Percentiles rank a stretch among this genome's conserved stretches.
phyloP scores from a whole-genome alignment of 202 grass and related monocot species.

The Setaria viridis region DNA sequence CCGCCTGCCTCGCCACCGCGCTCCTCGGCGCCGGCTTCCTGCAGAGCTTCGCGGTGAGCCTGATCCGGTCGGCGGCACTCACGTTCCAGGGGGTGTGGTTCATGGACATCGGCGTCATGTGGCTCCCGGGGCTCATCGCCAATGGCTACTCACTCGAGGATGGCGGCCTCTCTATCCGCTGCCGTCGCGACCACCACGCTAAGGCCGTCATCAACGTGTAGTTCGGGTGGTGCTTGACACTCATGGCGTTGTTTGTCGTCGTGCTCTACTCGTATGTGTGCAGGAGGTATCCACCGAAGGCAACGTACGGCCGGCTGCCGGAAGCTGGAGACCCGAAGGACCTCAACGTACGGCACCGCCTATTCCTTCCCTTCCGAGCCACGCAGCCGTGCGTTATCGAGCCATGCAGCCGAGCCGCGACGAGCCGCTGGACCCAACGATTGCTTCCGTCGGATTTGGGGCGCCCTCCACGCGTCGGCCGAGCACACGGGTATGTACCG shows the following conservation, averaged over 20 bases:
- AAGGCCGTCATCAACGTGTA: slow-evolving; percentile 62
- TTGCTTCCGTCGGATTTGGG: too few species aligned
- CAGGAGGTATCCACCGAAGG: slow-evolving; percentile 39
- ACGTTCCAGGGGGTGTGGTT: slow-evolving; percentile 66
- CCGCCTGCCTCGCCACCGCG: slow-evolving; percentile 49
- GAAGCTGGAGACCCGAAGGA: not conserved
- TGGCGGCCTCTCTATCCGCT: slow-evolving; percentile 53
- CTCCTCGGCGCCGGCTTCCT: slow-evolving; percentile 48
- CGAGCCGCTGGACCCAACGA: too few species aligned
- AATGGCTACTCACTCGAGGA: slow-evolving; percentile 59
- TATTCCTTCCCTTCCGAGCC: too few species aligned
- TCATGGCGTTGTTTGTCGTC: slow-evolving; percentile 49
- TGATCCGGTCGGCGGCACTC: slow-evolving; percentile 55
- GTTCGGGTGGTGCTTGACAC: slow-evolving; percentile 59
- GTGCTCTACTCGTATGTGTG: slow-evolving; percentile 47
- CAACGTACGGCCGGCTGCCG: slow-evolving; percentile 43
- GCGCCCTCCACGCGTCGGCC: too few species aligned
- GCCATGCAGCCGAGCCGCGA: too few species aligned
- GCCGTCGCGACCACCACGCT: slow-evolving; percentile 45
- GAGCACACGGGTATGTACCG: too few species aligned
- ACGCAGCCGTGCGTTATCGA: too few species aligned
- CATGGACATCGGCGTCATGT: slow-evolving; percentile 61
- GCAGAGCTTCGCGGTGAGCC: slow-evolving; percentile 49
- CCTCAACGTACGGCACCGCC: too few species aligned
- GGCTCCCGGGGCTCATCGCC: slow-evolving; percentile 43